These are phyloP conservation scores for Teunomyces panamensis DNA, from an alignment of 805 yeast genomes.

Conservation along the genomic window DNA sequence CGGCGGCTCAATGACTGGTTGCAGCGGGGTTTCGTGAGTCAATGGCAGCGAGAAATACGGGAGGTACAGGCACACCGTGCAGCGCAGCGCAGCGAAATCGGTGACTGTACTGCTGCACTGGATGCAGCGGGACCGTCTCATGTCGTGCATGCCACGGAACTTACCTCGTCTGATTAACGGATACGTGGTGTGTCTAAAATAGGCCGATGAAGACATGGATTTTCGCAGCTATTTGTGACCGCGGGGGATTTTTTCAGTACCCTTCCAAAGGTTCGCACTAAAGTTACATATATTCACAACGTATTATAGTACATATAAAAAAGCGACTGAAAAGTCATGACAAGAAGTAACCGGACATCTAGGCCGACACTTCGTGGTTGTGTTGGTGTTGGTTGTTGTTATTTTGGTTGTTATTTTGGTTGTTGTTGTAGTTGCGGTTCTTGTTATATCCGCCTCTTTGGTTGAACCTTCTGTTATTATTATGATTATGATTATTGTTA, in stretches of 20 bases:
- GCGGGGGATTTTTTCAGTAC: not conserved
- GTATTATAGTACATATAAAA: conserved; percentile 8
- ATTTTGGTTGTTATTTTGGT: conserved; percentile 18
- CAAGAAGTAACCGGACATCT: not conserved
- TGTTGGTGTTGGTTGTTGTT: conserved; percentile 12
- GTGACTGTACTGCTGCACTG: conserved; percentile 1
- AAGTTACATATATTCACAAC: not conserved
- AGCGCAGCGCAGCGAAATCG: not conserved
- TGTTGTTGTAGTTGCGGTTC: conserved; percentile 19
- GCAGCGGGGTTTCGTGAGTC: not conserved
- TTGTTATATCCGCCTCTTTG: conserved; percentile 28
- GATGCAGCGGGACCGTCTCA: conserved; percentile 19
- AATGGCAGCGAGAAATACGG: conserved; percentile 10
- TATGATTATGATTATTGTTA: conserved; percentile 7
- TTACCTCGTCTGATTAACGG: conserved; percentile 14
- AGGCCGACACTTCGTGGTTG: conserved; percentile 5
- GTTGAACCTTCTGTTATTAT: conserved; percentile 20
- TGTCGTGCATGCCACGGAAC: conserved; percentile 24
- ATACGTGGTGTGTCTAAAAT: not conserved
- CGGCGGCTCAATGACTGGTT: not conserved
- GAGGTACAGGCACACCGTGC: conserved; percentile 6
- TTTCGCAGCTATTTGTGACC: conserved; percentile 3
- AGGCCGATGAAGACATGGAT: not conserved
- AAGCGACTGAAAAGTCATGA: not conserved
- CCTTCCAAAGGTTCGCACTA: not conserved